Evolutionary conservation across 768 basidiomycete species (phyloP), one percentile per base, ranked within the genome.

Genomic region (Hebeloma cylindrosporum): DNA sequence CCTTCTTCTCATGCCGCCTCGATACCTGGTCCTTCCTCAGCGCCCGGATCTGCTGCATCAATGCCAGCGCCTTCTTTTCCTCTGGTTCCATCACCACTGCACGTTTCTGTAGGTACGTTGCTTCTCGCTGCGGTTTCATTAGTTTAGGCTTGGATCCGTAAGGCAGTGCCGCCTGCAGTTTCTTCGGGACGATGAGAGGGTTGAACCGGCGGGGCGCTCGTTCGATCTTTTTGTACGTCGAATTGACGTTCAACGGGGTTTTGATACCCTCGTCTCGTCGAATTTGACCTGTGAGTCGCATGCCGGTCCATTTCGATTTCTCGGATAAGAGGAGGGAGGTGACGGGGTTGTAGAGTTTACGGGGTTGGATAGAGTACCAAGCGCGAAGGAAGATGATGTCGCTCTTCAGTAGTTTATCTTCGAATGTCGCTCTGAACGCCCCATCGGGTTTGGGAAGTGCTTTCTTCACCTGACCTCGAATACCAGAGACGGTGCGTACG

Each of bases 381-480:
- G 93, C 93, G 17, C 95, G 80, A 7, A 99, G 73, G 74, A 99
- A 97, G 45, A 98, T 77, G 44, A 98, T 85, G 59, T 98, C 93
- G 54, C 93, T 93, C 84, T 85, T 92, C 50, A 98, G 75, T 6
- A 98, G 75, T 72, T 97, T 98, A 65, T 99, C 96, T 67, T 99
- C 96, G 64, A 98, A 99, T 9, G 94, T 94, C 2, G 95, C 96
- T 51, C 96, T 77, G 75, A 90, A 97, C 4, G 89, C 82, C 7
- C 96, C 96, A 46, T 96, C 93, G 2, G 96, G 94, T 60, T 94
- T 97, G n/a, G 83, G 70, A 22, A 97, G 68, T 8, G 89, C 93
- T 66, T 95, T 97, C 73, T 99, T 99, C 40, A 99, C 82, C 65
- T 98, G 95, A 3, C 96, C 96, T 33, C 96, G 72, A 44, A 99